Base-by-base conservation (phyloP, 1,284 basidiomycete genomes). In the Pulchroboletus neoregius region DNA sequence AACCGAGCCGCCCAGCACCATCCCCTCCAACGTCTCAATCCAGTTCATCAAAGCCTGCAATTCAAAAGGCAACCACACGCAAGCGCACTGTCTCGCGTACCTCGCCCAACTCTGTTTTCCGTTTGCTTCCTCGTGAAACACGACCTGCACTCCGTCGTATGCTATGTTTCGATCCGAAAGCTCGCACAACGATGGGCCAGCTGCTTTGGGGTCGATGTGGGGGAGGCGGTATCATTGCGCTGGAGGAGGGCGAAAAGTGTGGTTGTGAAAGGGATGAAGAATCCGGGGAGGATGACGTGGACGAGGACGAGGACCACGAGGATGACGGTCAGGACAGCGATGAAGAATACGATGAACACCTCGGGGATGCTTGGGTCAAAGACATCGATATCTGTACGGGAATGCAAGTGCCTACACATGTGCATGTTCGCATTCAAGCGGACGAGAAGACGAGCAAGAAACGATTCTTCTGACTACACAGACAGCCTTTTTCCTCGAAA, bases 71-170 rank as follows among this genome's bases (percentile, higher is more conserved):
- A 15, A 63, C 61, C 51, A 60, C 70, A 59, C 76, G 54, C 74
- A 83, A 56, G 71, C 78, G 45, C 77, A 82, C 65, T 76, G 79
- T 61, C 76, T 87, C 53, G 70, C 76, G 46, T 91, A 93, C n/a
- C 87, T 84, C 76, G 77, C 87, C 65, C 77, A 95, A 99, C 68
- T 94, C 91, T 26, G 96, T 99, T 63, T 99, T 99, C 79, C 82
- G 94, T n/a, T 76, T 99, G 6, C 75, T 99, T 16, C 95, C 95
- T 5, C 86, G 95, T 49, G 95, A 98, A 71, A 86, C 91, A 13
- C 81, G 94, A 34, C 77, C 84, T 12, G 92, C 91, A 9, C 75
- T 99, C 45, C 87, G 92, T 51, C 82, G 94, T 45, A 99, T 99
- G 96, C 77, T 99, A 58, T 87, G 84, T 51, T 81, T 98, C 45